Evolutionary conservation across 1,284 basidiomycete species (phyloP).

Genomic region (Ustilago sp.): DNA sequence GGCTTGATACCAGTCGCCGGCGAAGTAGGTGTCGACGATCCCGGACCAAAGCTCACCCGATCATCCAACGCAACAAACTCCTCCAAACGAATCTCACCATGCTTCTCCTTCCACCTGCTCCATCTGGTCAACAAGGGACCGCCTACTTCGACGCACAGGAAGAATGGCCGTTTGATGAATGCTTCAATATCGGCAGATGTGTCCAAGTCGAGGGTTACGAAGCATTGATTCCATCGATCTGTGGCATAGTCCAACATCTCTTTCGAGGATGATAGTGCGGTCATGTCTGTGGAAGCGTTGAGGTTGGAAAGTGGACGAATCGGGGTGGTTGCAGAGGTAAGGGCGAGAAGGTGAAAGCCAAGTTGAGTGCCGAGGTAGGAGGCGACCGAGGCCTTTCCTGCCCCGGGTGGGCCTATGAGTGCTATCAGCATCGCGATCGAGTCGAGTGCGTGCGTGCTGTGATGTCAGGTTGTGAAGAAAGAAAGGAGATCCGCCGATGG

Average conservation of each 20-base stretch:
- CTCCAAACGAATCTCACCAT: slow-evolving; percentile 40
- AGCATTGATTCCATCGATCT: slow-evolving; percentile 81
- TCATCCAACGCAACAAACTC: slow-evolving; percentile 65
- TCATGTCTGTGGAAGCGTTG: not conserved
- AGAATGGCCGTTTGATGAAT: slow-evolving; percentile 90
- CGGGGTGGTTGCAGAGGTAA: slow-evolving; percentile 1
- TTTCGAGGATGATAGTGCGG: slow-evolving; percentile 60
- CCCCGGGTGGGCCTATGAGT: slow-evolving; percentile 82
- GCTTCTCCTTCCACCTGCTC: slow-evolving; percentile 32
- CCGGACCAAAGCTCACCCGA: slow-evolving; percentile 15
- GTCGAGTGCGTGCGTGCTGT: not conserved
- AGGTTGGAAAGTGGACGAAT: slow-evolving; percentile 5
- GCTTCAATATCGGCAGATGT: slow-evolving; percentile 75
- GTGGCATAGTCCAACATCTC: slow-evolving; percentile 83
- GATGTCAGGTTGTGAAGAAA: not conserved
- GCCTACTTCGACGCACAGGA: slow-evolving; percentile 86
- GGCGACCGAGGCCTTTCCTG: slow-evolving; percentile 84
- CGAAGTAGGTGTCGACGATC: not conserved
- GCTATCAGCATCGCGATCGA: slow-evolving; percentile 79
- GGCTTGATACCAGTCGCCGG: slow-evolving; percentile 1
- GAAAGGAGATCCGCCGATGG: not conserved
- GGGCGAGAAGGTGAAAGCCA: slow-evolving; percentile 68
- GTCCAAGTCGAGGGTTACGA: slow-evolving; percentile 82
- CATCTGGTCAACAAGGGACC: slow-evolving; percentile 77
- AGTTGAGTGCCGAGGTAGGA: slow-evolving; percentile 76